Evolutionary conservation across 257 asterid genomes (phyloP).

Genomic region (Coffea canephora): DNA sequence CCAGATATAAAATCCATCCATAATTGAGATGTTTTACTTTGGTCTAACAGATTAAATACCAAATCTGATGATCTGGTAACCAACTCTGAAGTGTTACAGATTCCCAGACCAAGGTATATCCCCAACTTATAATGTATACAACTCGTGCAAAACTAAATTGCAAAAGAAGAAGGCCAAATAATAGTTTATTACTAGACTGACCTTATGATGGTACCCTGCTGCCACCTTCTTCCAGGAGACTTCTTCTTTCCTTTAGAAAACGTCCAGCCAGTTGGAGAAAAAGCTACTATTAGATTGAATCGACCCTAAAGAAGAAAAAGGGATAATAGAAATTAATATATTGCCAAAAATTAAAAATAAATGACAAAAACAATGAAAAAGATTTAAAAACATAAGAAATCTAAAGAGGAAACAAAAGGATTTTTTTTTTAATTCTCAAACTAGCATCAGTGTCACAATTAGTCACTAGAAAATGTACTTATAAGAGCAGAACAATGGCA

Average conservation of each 20-base stretch:
- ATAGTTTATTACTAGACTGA: slow-evolving; percentile 16
- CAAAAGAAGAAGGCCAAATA: background rate
- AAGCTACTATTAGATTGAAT: slow-evolving; percentile 66
- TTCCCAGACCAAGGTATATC: background rate
- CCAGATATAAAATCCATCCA: background rate
- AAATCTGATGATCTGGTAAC: background rate
- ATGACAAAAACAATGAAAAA: background rate
- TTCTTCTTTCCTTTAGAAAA: slow-evolving; percentile 83
- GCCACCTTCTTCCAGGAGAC: slow-evolving; percentile 84
- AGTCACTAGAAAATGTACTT: background rate
- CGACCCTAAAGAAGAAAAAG: slow-evolving; percentile 45
- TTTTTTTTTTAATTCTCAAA: background rate
- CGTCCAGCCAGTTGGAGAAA: slow-evolving; percentile 98
- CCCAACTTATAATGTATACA: background rate
- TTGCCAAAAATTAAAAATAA: background rate
- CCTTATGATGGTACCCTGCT: slow-evolving; percentile 96
- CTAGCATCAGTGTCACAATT: background rate
- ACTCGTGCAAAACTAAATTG: background rate
- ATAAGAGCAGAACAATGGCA: background rate
- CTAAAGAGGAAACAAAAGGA: background rate
- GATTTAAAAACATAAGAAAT: too few relatives aligned
- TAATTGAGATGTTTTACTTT: background rate
- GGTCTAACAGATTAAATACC: background rate
- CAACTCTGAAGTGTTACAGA: background rate
- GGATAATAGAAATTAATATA: background rate